These are phyloP conservation scores for Nakaseomyces delphensis DNA, from an alignment of 1,139 yeast genomes.

Conservation along the genomic window DNA sequence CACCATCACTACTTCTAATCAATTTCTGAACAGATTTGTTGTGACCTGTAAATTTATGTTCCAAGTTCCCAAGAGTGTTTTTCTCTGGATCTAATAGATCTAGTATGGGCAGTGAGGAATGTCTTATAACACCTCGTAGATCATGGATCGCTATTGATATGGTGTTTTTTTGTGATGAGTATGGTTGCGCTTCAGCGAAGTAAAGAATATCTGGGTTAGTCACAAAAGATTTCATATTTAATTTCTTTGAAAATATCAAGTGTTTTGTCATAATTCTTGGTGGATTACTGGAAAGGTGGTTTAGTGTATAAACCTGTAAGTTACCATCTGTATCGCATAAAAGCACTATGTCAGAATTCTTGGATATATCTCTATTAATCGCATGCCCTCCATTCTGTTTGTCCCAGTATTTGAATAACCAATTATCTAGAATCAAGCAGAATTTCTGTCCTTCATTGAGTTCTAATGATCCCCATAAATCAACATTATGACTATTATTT, in stretches of 20 bases:
- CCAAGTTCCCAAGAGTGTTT: constrained; percentile 25
- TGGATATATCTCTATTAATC: constrained; percentile 23
- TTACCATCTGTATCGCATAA: constrained; percentile 41
- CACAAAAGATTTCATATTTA: constrained; percentile 27
- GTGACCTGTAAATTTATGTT: constrained; percentile 72
- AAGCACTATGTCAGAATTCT: constrained; percentile 48
- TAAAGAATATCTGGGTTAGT: constrained; percentile 29
- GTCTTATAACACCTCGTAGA: constrained; percentile 41
- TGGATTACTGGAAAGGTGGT: constrained; percentile 44
- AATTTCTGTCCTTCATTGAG: constrained; percentile 35
- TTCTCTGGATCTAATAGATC: constrained; percentile 29
- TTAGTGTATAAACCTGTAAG: constrained; percentile 42
- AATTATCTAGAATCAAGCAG: constrained; percentile 50
- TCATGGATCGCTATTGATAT: constrained; percentile 44
- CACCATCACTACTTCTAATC: constrained; percentile 56
- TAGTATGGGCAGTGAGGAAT: constrained; percentile 36
- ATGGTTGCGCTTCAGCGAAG: constrained; percentile 31
- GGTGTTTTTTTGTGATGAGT: constrained; percentile 25
- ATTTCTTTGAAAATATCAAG: constrained; percentile 18
- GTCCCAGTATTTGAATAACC: constrained; percentile 38
- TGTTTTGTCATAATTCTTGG: constrained; percentile 34
- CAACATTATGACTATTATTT: constrained; percentile 49
- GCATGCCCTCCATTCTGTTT: constrained; percentile 12
- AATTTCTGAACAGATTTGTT: constrained; percentile 65
- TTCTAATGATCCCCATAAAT: constrained; percentile 51